Evolutionary conservation across 345 rosid genomes (phyloP).

Genomic region (Syzygium grande): DNA sequence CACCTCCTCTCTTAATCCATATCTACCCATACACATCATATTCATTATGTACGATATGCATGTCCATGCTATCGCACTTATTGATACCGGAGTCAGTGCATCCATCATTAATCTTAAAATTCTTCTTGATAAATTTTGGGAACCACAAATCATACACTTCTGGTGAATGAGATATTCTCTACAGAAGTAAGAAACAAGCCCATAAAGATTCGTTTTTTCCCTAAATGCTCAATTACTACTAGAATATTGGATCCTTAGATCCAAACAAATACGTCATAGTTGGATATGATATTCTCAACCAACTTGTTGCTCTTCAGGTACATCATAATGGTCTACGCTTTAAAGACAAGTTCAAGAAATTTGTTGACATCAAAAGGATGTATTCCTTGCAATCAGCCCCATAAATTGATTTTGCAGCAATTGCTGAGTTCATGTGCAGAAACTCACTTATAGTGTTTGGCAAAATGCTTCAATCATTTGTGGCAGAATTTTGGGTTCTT

Average conservation of each 20-base stretch:
- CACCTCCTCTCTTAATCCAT: too few relatives aligned
- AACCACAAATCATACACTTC: too few relatives aligned
- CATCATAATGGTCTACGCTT: neutral
- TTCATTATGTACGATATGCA: too few relatives aligned
- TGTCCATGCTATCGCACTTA: too few relatives aligned
- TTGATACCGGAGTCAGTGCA: too few relatives aligned
- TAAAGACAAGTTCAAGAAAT: neutral
- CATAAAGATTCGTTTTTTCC: neutral
- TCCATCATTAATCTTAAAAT: too few relatives aligned
- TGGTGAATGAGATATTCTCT: neutral
- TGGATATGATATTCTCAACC: neutral
- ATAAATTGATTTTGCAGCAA: neutral
- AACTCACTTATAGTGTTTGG: neutral
- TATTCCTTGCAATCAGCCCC: neutral
- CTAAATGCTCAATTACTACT: neutral
- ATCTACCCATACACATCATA: too few relatives aligned
- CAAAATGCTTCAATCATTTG: neutral
- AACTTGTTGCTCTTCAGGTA: neutral
- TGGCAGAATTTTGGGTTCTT: neutral
- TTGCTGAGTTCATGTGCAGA: neutral
- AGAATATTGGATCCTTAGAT: neutral
- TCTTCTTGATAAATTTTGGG: too few relatives aligned
- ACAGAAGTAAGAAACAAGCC: neutral
- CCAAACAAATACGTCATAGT: neutral
- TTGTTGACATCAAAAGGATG: neutral